A percentile compares a stretch with the other conserved stretches of the same genome.
These are phyloP conservation scores for Firmiana major DNA, from an alignment of 345 rosid genomes.

Conservation along the genomic window DNA sequence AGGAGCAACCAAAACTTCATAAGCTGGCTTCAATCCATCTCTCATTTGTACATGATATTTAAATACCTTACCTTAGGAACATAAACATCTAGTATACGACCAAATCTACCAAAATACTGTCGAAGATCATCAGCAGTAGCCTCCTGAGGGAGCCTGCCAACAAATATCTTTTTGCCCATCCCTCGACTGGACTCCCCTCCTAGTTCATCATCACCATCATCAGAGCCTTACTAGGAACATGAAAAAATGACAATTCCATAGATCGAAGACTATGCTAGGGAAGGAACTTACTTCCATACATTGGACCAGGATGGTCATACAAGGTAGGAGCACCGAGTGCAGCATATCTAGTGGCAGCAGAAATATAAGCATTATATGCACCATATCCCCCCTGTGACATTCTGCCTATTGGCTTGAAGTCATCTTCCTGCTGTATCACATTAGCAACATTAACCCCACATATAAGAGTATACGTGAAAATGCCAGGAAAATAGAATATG, in stretches of 20 bases:
- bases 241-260: not conserved
- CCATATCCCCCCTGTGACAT: slow-evolving; percentile 76
- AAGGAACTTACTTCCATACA: slow-evolving; percentile 76
- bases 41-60: not conserved
- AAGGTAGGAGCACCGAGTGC: slow-evolving; percentile 93
- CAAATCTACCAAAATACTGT: slow-evolving; percentile 90
- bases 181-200: slow-evolving; percentile 70
- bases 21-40: not conserved
- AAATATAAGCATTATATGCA: slow-evolving; percentile 95
- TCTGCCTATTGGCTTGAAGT: slow-evolving; percentile 68
- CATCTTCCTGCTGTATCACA: slow-evolving; percentile 64
- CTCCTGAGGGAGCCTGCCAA: slow-evolving; percentile 98
- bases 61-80: slow-evolving; percentile 60
- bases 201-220: too few species aligned
- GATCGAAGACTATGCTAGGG: not conserved
- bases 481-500: not conserved
- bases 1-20: slow-evolving; percentile 8
- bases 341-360: slow-evolving; percentile 97
- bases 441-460: not conserved
- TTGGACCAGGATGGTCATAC: slow-evolving; percentile 77
- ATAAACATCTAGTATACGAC: slow-evolving; percentile 84
- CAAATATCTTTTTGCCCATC: slow-evolving; percentile 88
- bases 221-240: too few species aligned
- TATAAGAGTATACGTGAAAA: not conserved
- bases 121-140: slow-evolving; percentile 86